Base-by-base conservation (phyloP, 768 basidiomycete genomes). In the Amanita exitialis region DNA sequence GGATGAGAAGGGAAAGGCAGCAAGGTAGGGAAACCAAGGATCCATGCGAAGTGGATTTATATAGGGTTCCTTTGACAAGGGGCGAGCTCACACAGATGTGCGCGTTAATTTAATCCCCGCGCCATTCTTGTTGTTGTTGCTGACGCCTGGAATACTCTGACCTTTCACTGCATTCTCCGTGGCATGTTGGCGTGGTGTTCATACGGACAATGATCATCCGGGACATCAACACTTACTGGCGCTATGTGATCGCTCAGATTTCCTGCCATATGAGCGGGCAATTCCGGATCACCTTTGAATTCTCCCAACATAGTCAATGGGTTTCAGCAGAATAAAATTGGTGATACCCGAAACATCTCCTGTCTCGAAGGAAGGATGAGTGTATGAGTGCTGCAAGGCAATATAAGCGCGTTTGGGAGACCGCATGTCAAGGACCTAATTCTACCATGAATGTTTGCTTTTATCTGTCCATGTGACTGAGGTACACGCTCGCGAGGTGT, bases 1-100 rank as follows among this genome's bases (percentile, higher is more conserved):
- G 2, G 18, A 32, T 53, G 47, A 51, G 54, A 55, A 47, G 51
- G 51, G 42, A 35, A 35, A 20, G 4, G 27, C n/a, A 20, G 9
- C 23, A 18, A 5, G 13, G 38, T 15, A 20, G 28, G 30, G 8
- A 6, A 25, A 23, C 18, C 20, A 32, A 16, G 27, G 39, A 13
- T 5, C 16, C 23, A 27, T 8, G 43, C 15, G 21, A 8, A 15
- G 18, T 15, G 25, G 9, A 28, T 30, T 44, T 44, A 30, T 44
- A 20, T 9, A 6, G 23, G 2, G 30, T 13, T 32, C 32, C 23
- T 28, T n/a, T 12, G 10, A 7, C 18, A 20, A 41, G 39, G 39
- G 25, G 25, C 42, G 30, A 30, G 30, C 9, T 30, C 30, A 30
- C 30, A 30, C 30, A 30, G 9, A 30, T 30, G 10, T 10, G 30